Evolutionary conservation across 352 stramenopile species (phyloP), one percentile per base, ranked within the genome.

Genomic region (Phytophthora capsici): DNA sequence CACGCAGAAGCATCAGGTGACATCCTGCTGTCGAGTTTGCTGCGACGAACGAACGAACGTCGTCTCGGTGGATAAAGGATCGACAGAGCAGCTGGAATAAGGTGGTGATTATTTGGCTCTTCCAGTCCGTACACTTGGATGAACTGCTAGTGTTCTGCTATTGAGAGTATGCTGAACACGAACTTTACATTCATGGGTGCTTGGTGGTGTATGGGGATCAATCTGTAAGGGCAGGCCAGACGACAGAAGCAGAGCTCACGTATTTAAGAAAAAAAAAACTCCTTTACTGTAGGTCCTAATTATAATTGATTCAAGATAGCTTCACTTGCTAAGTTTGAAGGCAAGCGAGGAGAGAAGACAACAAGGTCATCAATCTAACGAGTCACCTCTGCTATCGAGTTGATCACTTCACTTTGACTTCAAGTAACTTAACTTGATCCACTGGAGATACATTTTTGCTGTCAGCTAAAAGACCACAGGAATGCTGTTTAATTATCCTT

Each of bases 1-100:
- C 13, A 40, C 22, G 57, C 23, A 65, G 50, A 65, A 52, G 46
- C 25, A 65, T 65, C 38, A 41, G 61, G 48, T 66, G 25, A 25
- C 25, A 38, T 53, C 55, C 47, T 59, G 46, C 26, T 59, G 54
- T 55, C 51, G 38, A 47, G 19, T 20, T n/a, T 57, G 40, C 30
- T 60, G 45, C n/a, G 23, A 13, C 10, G 32, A 49, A 40, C n/a
- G 44, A 38, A 53, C 55, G 13, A 57, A 32, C 47, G 38, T 23
- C 44, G 19, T 63, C 36, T 64, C 46, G 45, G 57, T 50, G 46
- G 56, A 36, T 57, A 63, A 45, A 51, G 57, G n/a, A 49, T 22
- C 17, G 19, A 3, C 32, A 37, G 2, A 48, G 38, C 53, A 40
- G 61, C 46, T 65, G 30, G 47, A 38, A 69, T 69, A 58, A 63